These are phyloP conservation scores for Microcyclospora tardicrescens DNA, from an alignment of 2,329 filamentous ascomycete species.

Conservation along the genomic window DNA sequence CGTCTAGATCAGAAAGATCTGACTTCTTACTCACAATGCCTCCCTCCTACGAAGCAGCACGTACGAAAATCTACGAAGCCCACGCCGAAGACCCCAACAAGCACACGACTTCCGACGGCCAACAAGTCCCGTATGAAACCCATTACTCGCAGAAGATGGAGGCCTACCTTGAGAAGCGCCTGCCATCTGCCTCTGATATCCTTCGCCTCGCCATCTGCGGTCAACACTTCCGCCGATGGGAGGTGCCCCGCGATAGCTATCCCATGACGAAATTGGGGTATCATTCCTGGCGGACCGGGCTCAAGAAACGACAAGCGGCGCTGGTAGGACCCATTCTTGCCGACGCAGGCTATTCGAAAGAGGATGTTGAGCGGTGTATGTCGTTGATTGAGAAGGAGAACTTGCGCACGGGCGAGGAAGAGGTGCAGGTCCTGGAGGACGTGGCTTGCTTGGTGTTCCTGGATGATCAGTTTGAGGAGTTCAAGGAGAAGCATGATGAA, in stretches of 20 bases:
- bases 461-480: constrained; percentile 74
- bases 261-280: constrained; percentile 66
- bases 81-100: constrained; percentile 55
- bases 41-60: constrained; percentile 29
- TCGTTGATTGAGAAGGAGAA: constrained; percentile 69
- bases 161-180: constrained; percentile 50
- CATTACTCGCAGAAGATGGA: constrained; percentile 75
- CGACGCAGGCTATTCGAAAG: constrained; percentile 36
- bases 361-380: constrained; percentile 50
- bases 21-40: too few species aligned
- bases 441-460: constrained; percentile 78
- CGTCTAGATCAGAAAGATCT: too few species aligned
- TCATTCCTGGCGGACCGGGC: constrained; percentile 62
- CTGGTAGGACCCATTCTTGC: constrained; percentile 43
- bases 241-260: constrained; percentile 60
- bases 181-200: constrained; percentile 49
- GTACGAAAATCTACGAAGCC: constrained; percentile 59
- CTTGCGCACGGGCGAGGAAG: constrained; percentile 46
- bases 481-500: constrained; percentile 61
- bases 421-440: constrained; percentile 69
- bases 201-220: constrained; percentile 67
- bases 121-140: constrained; percentile 57
- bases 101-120: constrained; percentile 31
- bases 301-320: constrained; percentile 59
- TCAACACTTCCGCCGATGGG: constrained; percentile 78